Percentiles rank a stretch among this genome's conserved stretches.
These are phyloP conservation scores for Rosa chinensis DNA, from an alignment of 306 rosid genomes.

Conservation along the genomic window DNA sequence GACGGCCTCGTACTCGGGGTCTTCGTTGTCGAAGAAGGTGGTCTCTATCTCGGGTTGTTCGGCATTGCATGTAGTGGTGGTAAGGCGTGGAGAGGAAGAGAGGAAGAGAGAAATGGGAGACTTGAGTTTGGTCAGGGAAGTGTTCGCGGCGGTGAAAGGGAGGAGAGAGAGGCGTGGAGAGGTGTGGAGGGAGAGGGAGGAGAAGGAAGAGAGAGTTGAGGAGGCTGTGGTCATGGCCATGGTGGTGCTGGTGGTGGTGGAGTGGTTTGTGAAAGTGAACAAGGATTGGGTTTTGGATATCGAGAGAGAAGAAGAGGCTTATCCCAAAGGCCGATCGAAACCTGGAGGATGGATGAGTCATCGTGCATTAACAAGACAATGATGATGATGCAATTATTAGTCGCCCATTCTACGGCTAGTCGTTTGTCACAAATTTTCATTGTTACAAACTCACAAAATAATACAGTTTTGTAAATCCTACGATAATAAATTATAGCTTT, in stretches of 20 bases:
- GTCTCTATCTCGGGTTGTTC: slow-evolving; percentile 62
- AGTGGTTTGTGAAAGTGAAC: background rate
- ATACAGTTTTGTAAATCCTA: too few species aligned
- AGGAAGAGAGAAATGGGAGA: slow-evolving; percentile 18
- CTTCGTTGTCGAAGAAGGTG: slow-evolving; percentile 56
- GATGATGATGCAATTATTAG: background rate
- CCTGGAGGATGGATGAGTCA: background rate
- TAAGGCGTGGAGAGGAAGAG: slow-evolving; percentile 24
- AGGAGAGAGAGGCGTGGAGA: slow-evolving; percentile 38
- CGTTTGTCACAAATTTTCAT: background rate
- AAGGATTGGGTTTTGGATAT: slow-evolving; percentile 10
- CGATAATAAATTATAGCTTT: too few species aligned
- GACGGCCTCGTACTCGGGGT: slow-evolving; percentile 44
- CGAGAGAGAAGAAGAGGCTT: background rate
- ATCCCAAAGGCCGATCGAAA: slow-evolving; percentile 6
- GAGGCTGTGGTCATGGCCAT: slow-evolving; percentile 56
- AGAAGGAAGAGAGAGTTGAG: slow-evolving; percentile 42
- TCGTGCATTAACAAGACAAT: slow-evolving; percentile 10
- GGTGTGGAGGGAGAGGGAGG: slow-evolving; percentile 56
- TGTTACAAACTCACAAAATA: too few species aligned
- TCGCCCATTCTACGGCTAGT: background rate
- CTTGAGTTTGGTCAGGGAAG: slow-evolving; percentile 35
- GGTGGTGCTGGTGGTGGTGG: slow-evolving; percentile 27
- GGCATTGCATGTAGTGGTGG: slow-evolving; percentile 20
- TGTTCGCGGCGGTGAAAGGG: slow-evolving; percentile 27